Evolutionary conservation across 441 rosid species (phyloP), one percentile per base, ranked within the genome.

Genomic region (Gossypium davidsonii): DNA sequence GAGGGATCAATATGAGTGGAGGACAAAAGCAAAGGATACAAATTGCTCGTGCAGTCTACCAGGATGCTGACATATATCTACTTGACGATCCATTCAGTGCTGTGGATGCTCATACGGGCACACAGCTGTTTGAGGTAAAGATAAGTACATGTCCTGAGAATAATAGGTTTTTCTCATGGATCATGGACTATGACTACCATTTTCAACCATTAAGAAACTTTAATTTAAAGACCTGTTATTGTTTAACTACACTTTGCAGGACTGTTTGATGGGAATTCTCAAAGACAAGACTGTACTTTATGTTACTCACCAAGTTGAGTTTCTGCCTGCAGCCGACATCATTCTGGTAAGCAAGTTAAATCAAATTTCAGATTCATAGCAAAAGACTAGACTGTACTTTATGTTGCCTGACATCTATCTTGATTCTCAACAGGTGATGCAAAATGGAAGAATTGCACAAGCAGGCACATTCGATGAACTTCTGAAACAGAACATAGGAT

Each of bases 11-110:
- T 79, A 89, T 95, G 98, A 95, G 99, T 72, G 99, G 99, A 17
- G 98, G 98, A 75, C 98, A 95, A 80, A 95, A 95, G 78, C 99
- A 95, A 80, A 84, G 99, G 83, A 95, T 95, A 77, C 99, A 95
- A 75, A 89, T 93, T 77, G 97, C 99, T 73, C 92, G 98, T 23
- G 98, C 99, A 9, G 94, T 88, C 76, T 95, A 95, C 81, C 92
- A 95, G 72, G 89, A 95, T 79, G 97, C 99, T 56, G 98, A 95
- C 74, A 84, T 95, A 44, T 95, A 93, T 85, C 83, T 95, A 8
- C 90, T 95, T 0, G 99, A 95, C 75, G 99, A 95, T 69, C 99
- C 98, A 69, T 95, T 95, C 87, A 95, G 98, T 52, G 99, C 97
- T 0, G 99, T 95, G 72, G 99, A 95, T 85, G 98, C 98, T 77